Evolutionary conservation across 371 early-diverging fungal genomes (phyloP).

Genomic region (Rhizomucor miehei): DNA sequence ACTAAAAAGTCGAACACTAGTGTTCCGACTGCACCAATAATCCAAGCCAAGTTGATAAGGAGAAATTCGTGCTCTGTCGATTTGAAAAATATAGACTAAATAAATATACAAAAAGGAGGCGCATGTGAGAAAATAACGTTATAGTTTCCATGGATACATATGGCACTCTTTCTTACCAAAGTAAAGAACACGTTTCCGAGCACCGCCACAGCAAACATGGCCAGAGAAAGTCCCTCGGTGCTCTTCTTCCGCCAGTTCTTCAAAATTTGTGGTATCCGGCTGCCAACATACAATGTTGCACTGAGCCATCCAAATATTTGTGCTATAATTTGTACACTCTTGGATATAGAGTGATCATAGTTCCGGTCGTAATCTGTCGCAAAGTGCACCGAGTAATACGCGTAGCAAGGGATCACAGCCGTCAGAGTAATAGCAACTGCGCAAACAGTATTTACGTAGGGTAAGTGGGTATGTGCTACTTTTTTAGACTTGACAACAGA

Average conservation of each 20-base stretch:
- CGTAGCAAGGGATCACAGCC: slow-evolving; percentile 18
- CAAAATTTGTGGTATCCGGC: slow-evolving; percentile 77
- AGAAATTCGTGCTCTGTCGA: slow-evolving; percentile 41
- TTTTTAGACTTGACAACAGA: no score
- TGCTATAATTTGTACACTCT: slow-evolving; percentile 21
- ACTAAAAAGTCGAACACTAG: slow-evolving; percentile 56
- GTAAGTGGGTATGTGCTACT: no score
- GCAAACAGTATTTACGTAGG: no score
- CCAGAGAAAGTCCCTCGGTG: slow-evolving; percentile 69
- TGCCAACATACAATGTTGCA: slow-evolving; percentile 49
- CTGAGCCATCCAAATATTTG: slow-evolving; percentile 50
- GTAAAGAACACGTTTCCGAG: slow-evolving; percentile 71
- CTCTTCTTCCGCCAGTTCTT: slow-evolving; percentile 67
- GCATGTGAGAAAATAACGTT: background rate
- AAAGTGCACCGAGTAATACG: slow-evolving; percentile 12
- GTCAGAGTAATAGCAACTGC: slow-evolving; percentile 2
- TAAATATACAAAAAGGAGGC: slow-evolving; percentile 4
- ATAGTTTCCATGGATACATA: no score
- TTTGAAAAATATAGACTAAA: slow-evolving; percentile 50
- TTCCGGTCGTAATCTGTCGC: background rate
- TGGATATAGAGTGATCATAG: background rate
- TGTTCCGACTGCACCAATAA: slow-evolving; percentile 45
- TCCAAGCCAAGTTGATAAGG: slow-evolving; percentile 55
- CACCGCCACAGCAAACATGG: slow-evolving; percentile 79
- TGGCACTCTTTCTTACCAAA: slow-evolving; percentile 17